Conservation (phyloP, 495 filamentous ascomycete species). For the Talaromyces proteolyticus region DNA sequence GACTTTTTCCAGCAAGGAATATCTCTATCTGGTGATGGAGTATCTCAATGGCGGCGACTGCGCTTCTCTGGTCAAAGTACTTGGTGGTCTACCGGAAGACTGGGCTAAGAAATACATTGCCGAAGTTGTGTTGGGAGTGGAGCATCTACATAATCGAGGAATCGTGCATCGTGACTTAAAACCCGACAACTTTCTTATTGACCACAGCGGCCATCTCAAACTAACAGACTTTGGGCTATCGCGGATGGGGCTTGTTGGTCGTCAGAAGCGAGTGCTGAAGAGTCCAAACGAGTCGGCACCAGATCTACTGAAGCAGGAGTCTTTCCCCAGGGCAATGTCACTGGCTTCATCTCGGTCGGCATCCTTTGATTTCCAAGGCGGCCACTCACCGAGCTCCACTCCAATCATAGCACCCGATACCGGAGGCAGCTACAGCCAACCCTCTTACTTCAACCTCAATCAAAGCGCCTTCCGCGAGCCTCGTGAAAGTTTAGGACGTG, state of each 20-base stretch:
- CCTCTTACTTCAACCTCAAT: slow-evolving; percentile 87
- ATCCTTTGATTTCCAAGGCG: slow-evolving; percentile 83
- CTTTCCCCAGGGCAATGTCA: slow-evolving; percentile 79
- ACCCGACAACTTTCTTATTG: slow-evolving; percentile 94
- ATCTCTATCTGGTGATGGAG: slow-evolving; percentile 98
- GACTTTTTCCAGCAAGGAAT: slow-evolving; percentile 99
- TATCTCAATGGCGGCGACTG: slow-evolving; percentile 98
- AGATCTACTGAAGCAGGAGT: slow-evolving; percentile 86
- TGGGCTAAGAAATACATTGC: slow-evolving; percentile 97
- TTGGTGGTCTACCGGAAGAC: slow-evolving; percentile 87
- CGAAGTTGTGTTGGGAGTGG: slow-evolving; percentile 90
- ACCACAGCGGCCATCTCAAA: slow-evolving; percentile 94
- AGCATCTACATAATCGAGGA: slow-evolving; percentile 88
- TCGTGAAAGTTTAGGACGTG: slow-evolving; percentile 70
- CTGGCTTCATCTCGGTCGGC: slow-evolving; percentile 91
- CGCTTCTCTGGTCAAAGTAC: slow-evolving; percentile 89
- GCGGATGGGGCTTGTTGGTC: slow-evolving; percentile 92
- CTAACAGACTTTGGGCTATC: slow-evolving; percentile 96
- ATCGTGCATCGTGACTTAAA: slow-evolving; percentile 97
- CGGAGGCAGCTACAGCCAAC: slow-evolving; percentile 60
- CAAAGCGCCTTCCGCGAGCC: slow-evolving; percentile 57
- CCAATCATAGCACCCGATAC: slow-evolving; percentile 84
- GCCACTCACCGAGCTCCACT: slow-evolving; percentile 72
- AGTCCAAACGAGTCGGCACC: slow-evolving; percentile 76
- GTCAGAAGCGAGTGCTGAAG: slow-evolving; percentile 88